These are phyloP conservation scores for Pseudomonodictys pantanalensis DNA, from an alignment of 495 filamentous ascomycete genomes.

Conservation along the genomic window DNA sequence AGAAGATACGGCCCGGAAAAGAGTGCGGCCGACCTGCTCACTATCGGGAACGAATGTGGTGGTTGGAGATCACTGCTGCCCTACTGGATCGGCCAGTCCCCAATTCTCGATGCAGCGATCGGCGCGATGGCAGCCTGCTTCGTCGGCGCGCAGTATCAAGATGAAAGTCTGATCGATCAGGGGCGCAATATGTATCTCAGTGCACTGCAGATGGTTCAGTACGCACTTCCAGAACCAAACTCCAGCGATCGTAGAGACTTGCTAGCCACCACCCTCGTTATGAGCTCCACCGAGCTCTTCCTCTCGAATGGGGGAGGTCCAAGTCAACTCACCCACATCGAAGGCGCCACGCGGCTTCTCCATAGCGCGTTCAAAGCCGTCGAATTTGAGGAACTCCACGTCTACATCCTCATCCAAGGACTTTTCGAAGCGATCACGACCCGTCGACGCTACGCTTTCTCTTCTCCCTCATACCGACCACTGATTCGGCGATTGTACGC, in stretches of 20 bases:
- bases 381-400: conserved; percentile 14
- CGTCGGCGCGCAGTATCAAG: conserved; percentile 17
- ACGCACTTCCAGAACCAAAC: conserved; percentile 3
- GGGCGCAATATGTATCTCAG: conserved; percentile 11
- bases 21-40: neutral
- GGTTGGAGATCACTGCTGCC: conserved; percentile 18
- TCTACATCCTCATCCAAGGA: conserved; percentile 18
- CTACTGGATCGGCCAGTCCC: conserved; percentile 11
- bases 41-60: conserved; percentile 8
- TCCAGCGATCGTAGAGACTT: conserved; percentile 5
- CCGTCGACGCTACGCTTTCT: conserved; percentile 14
- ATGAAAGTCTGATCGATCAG: conserved; percentile 12
- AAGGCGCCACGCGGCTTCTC: conserved; percentile 21
- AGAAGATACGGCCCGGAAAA: conserved; percentile 2
- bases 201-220: conserved; percentile 19
- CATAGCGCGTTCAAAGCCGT: neutral
- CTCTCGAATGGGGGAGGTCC: conserved; percentile 15
- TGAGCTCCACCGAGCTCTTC: conserved; percentile 24
- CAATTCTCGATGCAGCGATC: conserved; percentile 26
- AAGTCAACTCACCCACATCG: conserved; percentile 19
- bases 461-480: neutral
- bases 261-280: conserved; percentile 17
- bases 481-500: conserved; percentile 11
- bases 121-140: conserved; percentile 14
- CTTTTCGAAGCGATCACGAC: conserved; percentile 11